Base-by-base conservation (phyloP, 176 grass and related monocot genomes). In the Panicum miliaceum region DNA sequence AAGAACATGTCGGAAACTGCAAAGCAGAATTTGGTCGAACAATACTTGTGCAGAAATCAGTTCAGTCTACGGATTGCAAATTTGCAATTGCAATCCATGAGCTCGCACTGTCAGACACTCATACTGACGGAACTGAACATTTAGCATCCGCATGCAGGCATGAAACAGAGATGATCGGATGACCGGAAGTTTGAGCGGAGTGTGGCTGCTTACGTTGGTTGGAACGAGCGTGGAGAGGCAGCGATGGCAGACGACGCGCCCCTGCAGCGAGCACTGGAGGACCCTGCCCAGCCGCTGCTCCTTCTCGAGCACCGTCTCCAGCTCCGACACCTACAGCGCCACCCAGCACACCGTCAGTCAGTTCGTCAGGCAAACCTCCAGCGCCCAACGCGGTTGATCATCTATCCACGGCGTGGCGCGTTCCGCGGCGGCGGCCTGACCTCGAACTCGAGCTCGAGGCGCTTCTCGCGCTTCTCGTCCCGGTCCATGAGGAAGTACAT, bases 271-370 rank as follows among this genome's bases (percentile, higher is more conserved):
- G 68, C 87, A 98, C 29, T 89, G 81, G 18, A 94, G 85, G 19
- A 98, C 84, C 59, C 92, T 85, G 37, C 86, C 90, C 62, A 98
- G 86, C 53, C 80, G 89, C 89, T 89, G 68, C 84, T 95, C 93
- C 85, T 90, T 92, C 35, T 92, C 91, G 2, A 98, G 84, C 64
- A 67, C 84, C 32, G 75, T 81, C 85, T 95, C 85, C 71, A 98
- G 83, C 80, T 82, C 91, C 20, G 87, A 87, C 45, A 98, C 92
- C 92, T 94, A 70, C 58, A 32, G 64, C 52, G 12, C 8, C 29
- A 32, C 29, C 29, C 29, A 32, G 26, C 50, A 18, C 19, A 35
- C 7, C 54, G 8, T 57, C n/a, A n/a, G 3, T n/a, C 8, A 7
- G 54, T n/a, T 22, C n/a, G 54, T 23, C 8, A 56, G 2, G 20